phyloP scores from a whole-genome alignment of 2,329 filamentous ascomycete genomes.

The Neopestalotiopsis rosae region DNA sequence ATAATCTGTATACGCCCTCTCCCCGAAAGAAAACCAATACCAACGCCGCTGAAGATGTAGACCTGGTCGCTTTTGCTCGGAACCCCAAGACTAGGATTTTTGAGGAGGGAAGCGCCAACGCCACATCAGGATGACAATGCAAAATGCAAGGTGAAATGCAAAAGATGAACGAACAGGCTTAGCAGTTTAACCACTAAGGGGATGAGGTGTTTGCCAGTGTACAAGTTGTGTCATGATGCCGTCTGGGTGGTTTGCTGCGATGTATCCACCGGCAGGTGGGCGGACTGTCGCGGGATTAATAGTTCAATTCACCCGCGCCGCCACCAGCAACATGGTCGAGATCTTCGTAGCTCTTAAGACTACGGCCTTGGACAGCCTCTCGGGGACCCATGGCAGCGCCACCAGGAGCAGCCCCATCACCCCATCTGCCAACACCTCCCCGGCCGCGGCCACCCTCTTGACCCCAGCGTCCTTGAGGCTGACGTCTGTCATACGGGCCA shows the following conservation, averaged over 20 bases:
- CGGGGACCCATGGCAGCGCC: conserved; percentile 81
- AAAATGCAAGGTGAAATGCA: conserved; percentile 10
- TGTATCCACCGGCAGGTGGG: no score
- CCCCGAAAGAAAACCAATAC: not conserved
- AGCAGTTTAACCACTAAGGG: not conserved
- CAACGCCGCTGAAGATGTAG: not conserved
- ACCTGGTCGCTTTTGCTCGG: not conserved
- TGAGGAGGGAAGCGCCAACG: conserved; percentile 1
- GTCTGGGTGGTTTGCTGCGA: not conserved
- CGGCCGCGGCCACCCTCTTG: conserved; percentile 57
- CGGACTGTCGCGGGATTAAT: conserved; percentile 53
- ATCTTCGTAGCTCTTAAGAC: conserved; percentile 96
- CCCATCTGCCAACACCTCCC: conserved; percentile 65
- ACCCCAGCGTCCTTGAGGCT: conserved; percentile 56
- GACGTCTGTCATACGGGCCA: conserved; percentile 77
- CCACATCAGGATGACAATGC: conserved; percentile 9
- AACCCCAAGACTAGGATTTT: not conserved
- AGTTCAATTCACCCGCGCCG: conserved; percentile 86
- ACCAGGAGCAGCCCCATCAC: conserved; percentile 75
- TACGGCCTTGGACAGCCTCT: conserved; percentile 91
- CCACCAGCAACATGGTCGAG: conserved; percentile 82
- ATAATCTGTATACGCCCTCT: not conserved
- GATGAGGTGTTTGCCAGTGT: not conserved
- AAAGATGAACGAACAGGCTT: not conserved
- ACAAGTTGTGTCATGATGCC: not conserved